Base-by-base conservation (phyloP, 2,329 filamentous ascomycete genomes). In the Penicillium psychrosexuale region DNA sequence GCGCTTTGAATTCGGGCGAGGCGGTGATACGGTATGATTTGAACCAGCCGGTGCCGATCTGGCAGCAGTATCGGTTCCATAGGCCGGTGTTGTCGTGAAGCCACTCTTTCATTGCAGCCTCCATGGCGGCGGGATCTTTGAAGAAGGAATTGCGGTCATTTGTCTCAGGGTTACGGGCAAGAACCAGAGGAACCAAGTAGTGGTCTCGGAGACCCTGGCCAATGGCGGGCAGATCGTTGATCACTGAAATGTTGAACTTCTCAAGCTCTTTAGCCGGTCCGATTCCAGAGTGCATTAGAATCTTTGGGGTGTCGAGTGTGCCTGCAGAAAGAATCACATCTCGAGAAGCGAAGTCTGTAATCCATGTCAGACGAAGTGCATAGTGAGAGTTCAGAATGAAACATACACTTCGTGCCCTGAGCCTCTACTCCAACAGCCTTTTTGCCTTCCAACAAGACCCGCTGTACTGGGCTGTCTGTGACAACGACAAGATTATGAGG, bases 401-500 rank as follows among this genome's bases (percentile, higher is more conserved):
- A 66, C 69, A 66, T 64, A 77, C 76, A 78, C 36, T 71, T 62
- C 40, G 65, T 68, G 4, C 74, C 76, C 28, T 72, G 66, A 0
- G 71, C 67, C 52, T 78, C 72, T 1, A 82, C 75, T 5, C 79
- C 81, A 2, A 76, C 61, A 0, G 74, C 75, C 55, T 67, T 78
- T 45, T 72, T 76, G 0, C 73, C 77, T 31, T 80, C 68, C 2
- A 83, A 55, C 2, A 83, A 46, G 1, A 84, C 54, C 4, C 74
- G 75, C 31, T 75, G 72, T 3, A 84, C 80, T 2, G 75, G 73
- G 0, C 78, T 68, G 30, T 78, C 68, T 2, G 80, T 80, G 57
- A 81, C 57, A 24, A 86, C 70, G 0, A 75, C 78, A 36, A 87
- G 66, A 56, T 86, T 86, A 0, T 71, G 63, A 0, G 80, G 80